These are phyloP conservation scores for Rhododendron henanense DNA, from an alignment of 148 eudicot species.

Conservation along the genomic window DNA sequence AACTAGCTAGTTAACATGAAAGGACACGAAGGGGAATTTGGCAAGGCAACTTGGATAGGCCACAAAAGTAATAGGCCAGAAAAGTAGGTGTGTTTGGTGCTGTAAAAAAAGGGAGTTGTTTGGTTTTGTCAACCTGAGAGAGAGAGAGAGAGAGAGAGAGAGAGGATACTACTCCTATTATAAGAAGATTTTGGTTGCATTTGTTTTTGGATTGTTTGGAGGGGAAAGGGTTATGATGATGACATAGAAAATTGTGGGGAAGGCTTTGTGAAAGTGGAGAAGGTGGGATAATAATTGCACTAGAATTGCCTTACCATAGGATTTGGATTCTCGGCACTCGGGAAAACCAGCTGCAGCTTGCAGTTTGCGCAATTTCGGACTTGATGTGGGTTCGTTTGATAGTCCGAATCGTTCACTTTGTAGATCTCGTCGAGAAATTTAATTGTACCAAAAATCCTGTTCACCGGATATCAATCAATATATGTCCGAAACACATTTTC, in stretches of 20 bases:
- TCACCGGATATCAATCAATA: too few species aligned
- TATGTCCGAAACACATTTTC: too few species aligned
- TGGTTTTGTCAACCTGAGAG: neutral
- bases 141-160: neutral
- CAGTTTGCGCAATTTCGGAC: neutral
- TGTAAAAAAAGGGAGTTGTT: neutral
- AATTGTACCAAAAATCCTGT: too few species aligned
- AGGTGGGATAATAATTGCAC: neutral
- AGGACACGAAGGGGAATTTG: neutral
- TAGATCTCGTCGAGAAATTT: too few species aligned
- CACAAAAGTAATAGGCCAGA: neutral
- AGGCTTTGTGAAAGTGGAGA: neutral
- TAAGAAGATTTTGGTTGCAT: neutral
- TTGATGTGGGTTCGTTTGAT: neutral
- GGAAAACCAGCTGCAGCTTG: too few species aligned
- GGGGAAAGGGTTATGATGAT: neutral
- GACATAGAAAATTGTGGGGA: slow-evolving; percentile 3
- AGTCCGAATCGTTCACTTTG: neutral
- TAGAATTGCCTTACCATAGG: neutral
- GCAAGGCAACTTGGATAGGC: neutral
- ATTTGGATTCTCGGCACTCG: too few species aligned
- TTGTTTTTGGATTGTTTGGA: neutral
- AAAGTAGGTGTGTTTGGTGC: neutral
- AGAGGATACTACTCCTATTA: neutral
- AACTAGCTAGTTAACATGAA: neutral